Evolutionary conservation across 2,329 filamentous ascomycete genomes (phyloP).

Genomic region (Fusarium longipes): DNA sequence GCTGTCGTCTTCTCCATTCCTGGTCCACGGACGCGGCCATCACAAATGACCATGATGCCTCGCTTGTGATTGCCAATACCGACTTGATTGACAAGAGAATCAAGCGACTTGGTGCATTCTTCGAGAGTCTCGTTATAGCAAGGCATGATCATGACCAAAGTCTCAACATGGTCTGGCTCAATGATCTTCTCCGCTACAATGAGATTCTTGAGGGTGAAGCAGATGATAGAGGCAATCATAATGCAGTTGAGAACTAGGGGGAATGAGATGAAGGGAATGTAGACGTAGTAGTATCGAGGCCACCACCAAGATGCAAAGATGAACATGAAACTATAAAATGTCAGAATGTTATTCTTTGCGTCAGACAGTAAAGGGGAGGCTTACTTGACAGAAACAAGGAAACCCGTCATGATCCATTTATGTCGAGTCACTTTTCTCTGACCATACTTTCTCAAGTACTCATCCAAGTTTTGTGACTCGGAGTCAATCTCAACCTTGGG

Average conservation of each 20-base stretch:
- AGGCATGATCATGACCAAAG: constrained; percentile 54
- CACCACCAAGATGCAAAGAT: constrained; percentile 45
- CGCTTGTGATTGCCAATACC: constrained; percentile 38
- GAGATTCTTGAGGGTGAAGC: constrained; percentile 30
- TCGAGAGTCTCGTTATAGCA: constrained; percentile 58
- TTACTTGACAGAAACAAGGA: constrained; percentile 30
- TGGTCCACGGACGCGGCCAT: constrained; percentile 41
- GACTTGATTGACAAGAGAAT: constrained; percentile 46
- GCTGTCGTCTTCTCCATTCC: constrained; percentile 41
- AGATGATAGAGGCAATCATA: constrained; percentile 42
- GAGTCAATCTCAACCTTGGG: constrained; percentile 19
- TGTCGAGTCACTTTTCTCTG: constrained; percentile 26
- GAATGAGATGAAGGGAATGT: constrained; percentile 45
- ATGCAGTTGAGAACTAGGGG: constrained; percentile 42
- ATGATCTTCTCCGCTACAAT: constrained; percentile 29
- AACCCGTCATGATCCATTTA: constrained; percentile 31
- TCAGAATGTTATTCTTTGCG: neutral
- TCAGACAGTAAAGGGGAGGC: neutral
- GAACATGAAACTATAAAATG: constrained; percentile 33
- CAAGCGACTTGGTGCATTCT: constrained; percentile 49
- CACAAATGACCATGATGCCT: constrained; percentile 42
- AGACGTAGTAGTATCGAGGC: constrained; percentile 41
- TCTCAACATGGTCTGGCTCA: constrained; percentile 45
- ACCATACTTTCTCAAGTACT: constrained; percentile 19
- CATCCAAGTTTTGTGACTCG: constrained; percentile 30